Base-by-base conservation (phyloP, 129 eudicot species). In the Saposhnikovia divaricata region DNA sequence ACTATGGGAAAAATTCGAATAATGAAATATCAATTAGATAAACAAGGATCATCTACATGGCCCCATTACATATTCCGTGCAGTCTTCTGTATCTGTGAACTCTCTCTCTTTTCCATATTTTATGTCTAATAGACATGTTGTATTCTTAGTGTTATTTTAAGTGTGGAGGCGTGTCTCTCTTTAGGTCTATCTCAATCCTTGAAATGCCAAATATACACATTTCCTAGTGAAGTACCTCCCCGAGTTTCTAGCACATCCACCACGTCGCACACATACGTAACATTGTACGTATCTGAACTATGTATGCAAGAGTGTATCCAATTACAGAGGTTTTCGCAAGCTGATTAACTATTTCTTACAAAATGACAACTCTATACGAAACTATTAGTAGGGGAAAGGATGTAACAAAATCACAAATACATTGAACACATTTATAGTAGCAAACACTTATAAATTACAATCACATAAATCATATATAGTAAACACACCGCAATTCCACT, bases 401-500 rank as follows among this genome's bases (percentile, higher is more conserved):
- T 14, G 5, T 2, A 31, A 68, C 23, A 68, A 31, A 27, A 68
- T 31, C 9, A 66, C 2, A 65, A 10, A 12, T 42, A 38, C n/a
- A 71, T 34, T 34, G 4, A 39, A 13, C 9, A 4, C 4, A 70
- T 37, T 6, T 70, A 37, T 6, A 38, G 2, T 14, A 70, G 38
- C 42, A 68, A 68, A 68, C 23, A 68, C 73, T 28, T 65, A 12
- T 11, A 25, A 65, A 16, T 65, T 14, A 31, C 13, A 43, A 40
- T 37, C 46, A 27, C 14, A 78, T 13, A 13, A 38, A 68, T 31
- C 73, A 68, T n/a, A 18, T 43, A 74, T 21, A 81, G 77, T 72
- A 82, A 82, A 82, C 97, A 73, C 90, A 93, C 98, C 98, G 5
- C 97, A 93, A 76, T 81, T 89, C 98, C 98, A 93, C 57, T 84